phyloP scores from a whole-genome alignment of 345 rosid genomes.

The Psidium friedrichsthalianum region DNA sequence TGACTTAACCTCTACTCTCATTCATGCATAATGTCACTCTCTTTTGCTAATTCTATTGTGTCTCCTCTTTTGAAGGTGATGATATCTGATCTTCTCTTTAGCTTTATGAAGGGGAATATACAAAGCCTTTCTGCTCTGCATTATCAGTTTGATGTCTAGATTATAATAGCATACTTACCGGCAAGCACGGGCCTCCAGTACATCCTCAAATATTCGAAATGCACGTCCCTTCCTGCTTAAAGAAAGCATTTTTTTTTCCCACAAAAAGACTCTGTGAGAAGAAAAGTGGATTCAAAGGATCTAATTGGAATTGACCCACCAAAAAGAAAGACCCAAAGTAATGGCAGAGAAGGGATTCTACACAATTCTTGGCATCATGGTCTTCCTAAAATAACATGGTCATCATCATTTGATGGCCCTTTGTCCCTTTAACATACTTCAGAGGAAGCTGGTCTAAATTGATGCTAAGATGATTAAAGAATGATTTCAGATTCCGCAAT shows the following conservation, averaged over 20 bases:
- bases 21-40: not conserved
- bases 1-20: not conserved
- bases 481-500: not conserved
- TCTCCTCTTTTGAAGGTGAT: not conserved
- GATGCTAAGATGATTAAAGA: not conserved
- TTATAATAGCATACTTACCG: not conserved
- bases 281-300: not conserved
- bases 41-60: not conserved
- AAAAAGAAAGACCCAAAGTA: not conserved
- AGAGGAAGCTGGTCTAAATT: not conserved
- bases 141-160: not conserved
- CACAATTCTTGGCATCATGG: not conserved
- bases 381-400: not conserved
- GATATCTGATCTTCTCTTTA: not conserved
- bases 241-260: not conserved
- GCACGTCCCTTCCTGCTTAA: not conserved
- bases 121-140: not conserved
- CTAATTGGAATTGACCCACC: not conserved
- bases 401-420: not conserved
- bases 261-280: not conserved
- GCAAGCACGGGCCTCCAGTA: not conserved
- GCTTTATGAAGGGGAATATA: conserved; percentile 1
- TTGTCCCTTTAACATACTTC: not conserved
- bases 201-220: not conserved
- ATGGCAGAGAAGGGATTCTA: not conserved